Base-by-base conservation (phyloP, 495 filamentous ascomycete species). In the Xylaria grammica region DNA sequence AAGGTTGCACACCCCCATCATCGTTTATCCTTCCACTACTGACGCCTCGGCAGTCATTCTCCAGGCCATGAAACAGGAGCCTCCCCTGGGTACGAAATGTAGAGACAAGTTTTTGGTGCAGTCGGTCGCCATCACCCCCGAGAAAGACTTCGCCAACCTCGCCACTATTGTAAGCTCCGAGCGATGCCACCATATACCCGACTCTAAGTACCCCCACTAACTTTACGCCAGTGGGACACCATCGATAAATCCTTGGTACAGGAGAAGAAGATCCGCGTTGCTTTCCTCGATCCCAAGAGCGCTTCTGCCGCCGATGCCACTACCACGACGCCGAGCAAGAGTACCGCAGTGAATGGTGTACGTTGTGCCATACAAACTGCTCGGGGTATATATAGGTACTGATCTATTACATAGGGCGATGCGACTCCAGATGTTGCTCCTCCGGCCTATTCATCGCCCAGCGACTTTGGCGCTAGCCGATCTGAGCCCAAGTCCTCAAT, bases 81-180 rank as follows among this genome's bases (percentile, higher is more conserved):
- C 94, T 27, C 86, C 95, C 3, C 61, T 77, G 34, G 94, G 96
- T 71, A 90, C 89, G 42, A 92, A 92, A 72, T 98, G 94, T 82
- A 89, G 92, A 74, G 95, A 99, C 81, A 99, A 99, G 81, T 99
- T 99, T 76, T 86, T 99, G 52, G 96, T 99, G 38, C 95, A 99
- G 79, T 96, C 94, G 20, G 91, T 97, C 62, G 80, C 86, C 36
- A 91, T 99, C 67, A 89, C 90, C 4, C 84, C 85, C 62, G 93
- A 97, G 65, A 90, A 90, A 78, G 93, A 97, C 70, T 90, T 89
- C 66, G 82, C 82, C 34, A 94, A 87, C 72, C 85, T 94, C n/a
- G 79, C 85, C 44, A 82, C 91, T 22, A 91, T 96, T 72, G 94
- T 96, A 83, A 68, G 91, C 77, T 62, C 54, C n/a, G n/a, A n/a